phyloP scores from a whole-genome alignment of 805 yeast species.

The Phaffomyces antillensis region DNA sequence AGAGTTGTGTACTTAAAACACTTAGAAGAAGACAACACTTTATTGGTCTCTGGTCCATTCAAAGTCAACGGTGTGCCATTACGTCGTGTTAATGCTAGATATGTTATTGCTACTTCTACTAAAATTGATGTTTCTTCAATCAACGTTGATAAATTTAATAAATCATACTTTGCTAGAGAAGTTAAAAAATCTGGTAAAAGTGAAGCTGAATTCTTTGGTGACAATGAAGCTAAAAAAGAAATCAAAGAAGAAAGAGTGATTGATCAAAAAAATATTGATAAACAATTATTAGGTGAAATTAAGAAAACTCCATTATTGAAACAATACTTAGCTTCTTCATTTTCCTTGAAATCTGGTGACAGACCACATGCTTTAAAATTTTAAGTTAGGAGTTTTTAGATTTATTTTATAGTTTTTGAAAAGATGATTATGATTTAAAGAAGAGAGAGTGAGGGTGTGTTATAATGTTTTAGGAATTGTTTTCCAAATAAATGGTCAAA shows the following conservation, averaged over 20 bases:
- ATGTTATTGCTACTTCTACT: constrained; percentile 98
- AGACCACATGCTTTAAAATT: constrained; percentile 97
- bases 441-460: background rate
- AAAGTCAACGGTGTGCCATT: constrained; percentile 99
- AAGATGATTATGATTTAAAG: background rate
- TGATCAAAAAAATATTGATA: constrained; percentile 95
- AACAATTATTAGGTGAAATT: constrained; percentile 86
- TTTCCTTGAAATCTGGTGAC: constrained; percentile 98
- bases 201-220: constrained; percentile 88
- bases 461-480: too few species aligned
- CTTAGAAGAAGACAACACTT: constrained; percentile 89
- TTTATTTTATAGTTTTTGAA: background rate
- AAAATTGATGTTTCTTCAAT: constrained; percentile 72
- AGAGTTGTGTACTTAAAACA: constrained; percentile 97
- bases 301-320: constrained; percentile 95
- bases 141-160: constrained; percentile 86
- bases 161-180: constrained; percentile 95
- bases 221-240: constrained; percentile 65
- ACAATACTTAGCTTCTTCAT: constrained; percentile 91
- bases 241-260: constrained; percentile 89
- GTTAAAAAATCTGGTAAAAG: constrained; percentile 60
- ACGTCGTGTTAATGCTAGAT: constrained; percentile 98
- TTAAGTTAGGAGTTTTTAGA: constrained; percentile 39
- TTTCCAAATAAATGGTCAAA: too few species aligned
- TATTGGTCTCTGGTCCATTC: constrained; percentile 98